Evolutionary conservation across 1,284 basidiomycete genomes (phyloP), one percentile per base, ranked within the genome.

Genomic region (Stygiomarasmius scandens): DNA sequence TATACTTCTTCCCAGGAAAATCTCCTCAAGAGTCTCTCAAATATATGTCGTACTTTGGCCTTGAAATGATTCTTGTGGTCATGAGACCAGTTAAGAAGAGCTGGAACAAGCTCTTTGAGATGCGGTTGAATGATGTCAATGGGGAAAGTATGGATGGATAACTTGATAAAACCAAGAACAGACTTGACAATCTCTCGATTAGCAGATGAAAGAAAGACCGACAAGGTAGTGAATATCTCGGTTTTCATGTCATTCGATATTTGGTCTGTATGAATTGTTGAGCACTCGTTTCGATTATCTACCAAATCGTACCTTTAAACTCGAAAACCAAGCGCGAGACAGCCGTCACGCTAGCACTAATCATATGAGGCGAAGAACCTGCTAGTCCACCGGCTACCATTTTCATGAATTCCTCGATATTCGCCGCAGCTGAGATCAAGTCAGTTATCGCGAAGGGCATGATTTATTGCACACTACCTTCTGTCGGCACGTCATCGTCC

Each of bases 61-160:
- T 99, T 99, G 85, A 99, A 99, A 72, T 98, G 96, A 70, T 99
- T 98, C 73, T 96, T 96, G 78, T 99, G 96, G 71, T 98, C 95
- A 68, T 96, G 93, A 5, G 93, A 93, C 95, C 96, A 97, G 55
- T 81, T 82, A 23, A 99, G 79, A 16, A 99, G 81, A 0, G 90
- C 91, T 0, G 94, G 92, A 0, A 99, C 92, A 12, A 98, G 80
- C 19, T 81, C 78, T 25, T 81, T 78, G 12, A 99, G 80, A 67
- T 96, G 89, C 0, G 89, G 87, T 24, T 83, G 84, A 48, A 98
- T 79, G 49, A 93, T 72, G 3, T 89, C 82, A 0, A 78, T 67
- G 0, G 93, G 82, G 38, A 98, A 82, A 1, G 92, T 90, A 67
- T 98, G 95, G 55, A 96, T 89, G 11, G 89, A 86, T 38, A 99